phyloP scores from a whole-genome alignment of 2,329 filamentous ascomycete genomes.

The Capronia coronata region DNA sequence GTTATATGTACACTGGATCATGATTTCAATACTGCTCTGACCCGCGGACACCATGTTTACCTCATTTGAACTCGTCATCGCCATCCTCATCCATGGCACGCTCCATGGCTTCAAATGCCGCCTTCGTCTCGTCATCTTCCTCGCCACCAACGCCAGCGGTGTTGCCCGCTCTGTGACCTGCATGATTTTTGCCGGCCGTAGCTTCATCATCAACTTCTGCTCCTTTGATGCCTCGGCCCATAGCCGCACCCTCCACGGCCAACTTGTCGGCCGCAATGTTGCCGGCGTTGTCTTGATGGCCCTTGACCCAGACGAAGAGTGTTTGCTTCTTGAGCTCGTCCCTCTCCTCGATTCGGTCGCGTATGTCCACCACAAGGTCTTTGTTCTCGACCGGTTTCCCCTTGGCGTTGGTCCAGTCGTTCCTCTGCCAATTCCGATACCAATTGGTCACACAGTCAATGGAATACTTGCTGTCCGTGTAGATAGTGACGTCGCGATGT shows the following conservation, averaged over 20 bases:
- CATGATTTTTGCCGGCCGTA: neutral
- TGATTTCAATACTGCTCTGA: neutral
- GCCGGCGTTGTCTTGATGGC: conserved; percentile 64
- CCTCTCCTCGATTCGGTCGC: conserved; percentile 64
- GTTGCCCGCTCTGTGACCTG: neutral
- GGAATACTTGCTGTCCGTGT: conserved; percentile 83
- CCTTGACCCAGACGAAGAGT: conserved; percentile 82
- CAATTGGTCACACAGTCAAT: conserved; percentile 85
- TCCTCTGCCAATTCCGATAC: conserved; percentile 68
- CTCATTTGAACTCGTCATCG: conserved; percentile 9
- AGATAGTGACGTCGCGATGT: conserved; percentile 64
- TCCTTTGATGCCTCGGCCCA: conserved; percentile 29
- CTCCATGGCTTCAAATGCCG: conserved; percentile 16
- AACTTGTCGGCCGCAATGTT: conserved; percentile 76
- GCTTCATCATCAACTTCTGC: conserved; percentile 21
- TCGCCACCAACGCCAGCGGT: neutral
- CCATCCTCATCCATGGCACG: conserved; percentile 18
- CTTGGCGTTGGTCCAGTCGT: conserved; percentile 68
- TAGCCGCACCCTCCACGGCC: conserved; percentile 59
- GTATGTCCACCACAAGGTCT: conserved; percentile 70
- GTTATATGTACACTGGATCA: too few relatives aligned
- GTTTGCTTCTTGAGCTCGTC: conserved; percentile 56
- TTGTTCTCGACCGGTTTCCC: conserved; percentile 74
- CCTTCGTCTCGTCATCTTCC: conserved; percentile 13
- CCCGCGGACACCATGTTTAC: neutral